These are phyloP conservation scores for Kalaharituber pfeilii DNA, from an alignment of 2,329 filamentous ascomycete genomes.

Conservation along the genomic window DNA sequence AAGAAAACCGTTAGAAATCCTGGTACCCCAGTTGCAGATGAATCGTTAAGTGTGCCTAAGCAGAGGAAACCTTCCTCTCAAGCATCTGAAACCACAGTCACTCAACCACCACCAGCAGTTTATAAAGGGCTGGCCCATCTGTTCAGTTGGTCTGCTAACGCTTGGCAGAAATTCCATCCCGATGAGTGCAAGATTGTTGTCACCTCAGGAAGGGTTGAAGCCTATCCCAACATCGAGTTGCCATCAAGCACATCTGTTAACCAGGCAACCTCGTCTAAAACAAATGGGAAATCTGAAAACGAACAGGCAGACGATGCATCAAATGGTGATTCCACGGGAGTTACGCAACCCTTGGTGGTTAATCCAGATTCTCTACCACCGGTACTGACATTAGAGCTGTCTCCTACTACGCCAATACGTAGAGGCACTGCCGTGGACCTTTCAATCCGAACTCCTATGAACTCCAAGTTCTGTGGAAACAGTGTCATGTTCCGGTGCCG, in stretches of 20 bases:
- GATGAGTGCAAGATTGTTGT: constrained; percentile 46
- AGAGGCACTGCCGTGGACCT: constrained; percentile 87
- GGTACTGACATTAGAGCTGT: constrained; percentile 61
- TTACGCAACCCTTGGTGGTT: constrained; percentile 19
- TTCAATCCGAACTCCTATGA: constrained; percentile 76
- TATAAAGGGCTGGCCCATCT: constrained; percentile 41
- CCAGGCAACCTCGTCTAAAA: constrained; percentile 23
- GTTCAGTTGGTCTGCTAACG: constrained; percentile 45
- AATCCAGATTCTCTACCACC: constrained; percentile 24
- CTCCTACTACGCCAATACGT: constrained; percentile 74
- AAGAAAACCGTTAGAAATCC: not conserved
- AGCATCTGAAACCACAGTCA: not conserved
- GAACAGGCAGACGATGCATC: constrained; percentile 5
- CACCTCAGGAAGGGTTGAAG: constrained; percentile 37
- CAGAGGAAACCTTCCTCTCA: constrained; percentile 1
- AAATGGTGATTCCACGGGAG: constrained; percentile 21
- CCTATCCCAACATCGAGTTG: constrained; percentile 18
- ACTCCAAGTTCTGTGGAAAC: constrained; percentile 46
- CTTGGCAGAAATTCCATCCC: constrained; percentile 43
- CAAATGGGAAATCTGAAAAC: too few relatives aligned
- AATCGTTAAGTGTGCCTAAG: constrained; percentile 2
- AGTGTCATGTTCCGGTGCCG: constrained; percentile 85
- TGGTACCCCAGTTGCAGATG: constrained; percentile 2
- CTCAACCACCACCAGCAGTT: constrained; percentile 31
- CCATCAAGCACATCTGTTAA: constrained; percentile 24